These are phyloP conservation scores for Lactarius quietus DNA, from an alignment of 768 basidiomycete species.

Conservation along the genomic window DNA sequence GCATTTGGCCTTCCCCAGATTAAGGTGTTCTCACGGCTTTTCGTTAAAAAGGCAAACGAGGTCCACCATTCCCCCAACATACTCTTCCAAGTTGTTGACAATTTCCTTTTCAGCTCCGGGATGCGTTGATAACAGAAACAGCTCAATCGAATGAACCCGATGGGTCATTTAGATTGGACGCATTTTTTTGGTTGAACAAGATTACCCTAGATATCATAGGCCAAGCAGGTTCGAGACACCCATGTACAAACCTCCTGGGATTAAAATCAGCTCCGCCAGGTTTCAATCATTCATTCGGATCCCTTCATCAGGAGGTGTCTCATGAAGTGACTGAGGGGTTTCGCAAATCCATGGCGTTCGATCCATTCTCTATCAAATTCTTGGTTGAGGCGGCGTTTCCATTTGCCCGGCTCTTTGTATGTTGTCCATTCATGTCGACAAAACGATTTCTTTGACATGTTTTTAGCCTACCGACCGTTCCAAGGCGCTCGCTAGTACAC, in stretches of 20 bases:
- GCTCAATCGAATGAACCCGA: slow-evolving; percentile 4
- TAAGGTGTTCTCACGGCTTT: slow-evolving; percentile 14
- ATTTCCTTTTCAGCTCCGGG: slow-evolving; percentile 7
- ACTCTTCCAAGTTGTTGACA: neutral
- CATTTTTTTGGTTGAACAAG: slow-evolving; percentile 19
- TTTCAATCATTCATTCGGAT: slow-evolving; percentile 19
- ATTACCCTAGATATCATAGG: slow-evolving; percentile 21
- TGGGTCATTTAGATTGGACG: slow-evolving; percentile 8
- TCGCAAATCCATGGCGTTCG: slow-evolving; percentile 9
- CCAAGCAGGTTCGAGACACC: slow-evolving; percentile 7
- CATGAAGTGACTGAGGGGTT: slow-evolving; percentile 16
- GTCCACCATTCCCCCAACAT: slow-evolving; percentile 3
- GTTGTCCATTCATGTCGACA: neutral
- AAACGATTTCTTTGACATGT: neutral
- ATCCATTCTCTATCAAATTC: slow-evolving; percentile 16
- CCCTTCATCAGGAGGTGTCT: slow-evolving; percentile 4
- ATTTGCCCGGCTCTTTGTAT: slow-evolving; percentile 13
- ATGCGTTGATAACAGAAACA: neutral
- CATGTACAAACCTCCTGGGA: neutral
- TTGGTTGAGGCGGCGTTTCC: slow-evolving; percentile 10
- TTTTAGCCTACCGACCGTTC: slow-evolving; percentile 14
- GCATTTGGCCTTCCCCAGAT: slow-evolving; percentile 20
- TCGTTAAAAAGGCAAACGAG: slow-evolving; percentile 23
- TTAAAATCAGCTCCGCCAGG: neutral
- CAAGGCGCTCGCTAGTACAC: slow-evolving; percentile 2